Evolutionary conservation across 148 eudicot genomes (phyloP).

Genomic region (Cornus controversa): DNA sequence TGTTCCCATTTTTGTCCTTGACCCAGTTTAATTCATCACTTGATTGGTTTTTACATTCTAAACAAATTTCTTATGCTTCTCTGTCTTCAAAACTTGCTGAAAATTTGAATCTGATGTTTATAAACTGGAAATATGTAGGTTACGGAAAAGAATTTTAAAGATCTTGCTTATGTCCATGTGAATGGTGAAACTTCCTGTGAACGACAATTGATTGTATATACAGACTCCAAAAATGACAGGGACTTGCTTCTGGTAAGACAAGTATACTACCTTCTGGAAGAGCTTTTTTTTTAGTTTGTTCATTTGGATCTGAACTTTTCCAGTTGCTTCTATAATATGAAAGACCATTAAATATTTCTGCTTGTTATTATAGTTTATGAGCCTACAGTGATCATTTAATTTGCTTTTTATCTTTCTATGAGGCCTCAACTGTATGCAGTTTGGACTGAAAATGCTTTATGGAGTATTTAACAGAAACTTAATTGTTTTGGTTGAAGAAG

Average conservation of each 20-base stretch:
- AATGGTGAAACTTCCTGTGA: conserved; percentile 45
- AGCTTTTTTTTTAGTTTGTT: neutral
- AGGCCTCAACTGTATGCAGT: neutral
- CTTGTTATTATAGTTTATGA: neutral
- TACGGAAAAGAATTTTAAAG: conserved; percentile 59
- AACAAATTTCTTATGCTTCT: neutral
- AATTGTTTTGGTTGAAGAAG: neutral
- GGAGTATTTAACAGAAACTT: neutral
- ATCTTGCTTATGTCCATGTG: conserved; percentile 68
- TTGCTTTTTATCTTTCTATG: neutral
- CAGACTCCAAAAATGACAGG: conserved; percentile 63
- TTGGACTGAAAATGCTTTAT: no score
- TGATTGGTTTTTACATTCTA: neutral
- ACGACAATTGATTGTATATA: conserved; percentile 66
- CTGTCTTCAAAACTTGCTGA: conserved; percentile 7
- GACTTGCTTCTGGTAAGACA: conserved; percentile 66
- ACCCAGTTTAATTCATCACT: neutral
- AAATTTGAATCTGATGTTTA: conserved; percentile 12
- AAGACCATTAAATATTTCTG: neutral
- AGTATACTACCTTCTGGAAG: neutral
- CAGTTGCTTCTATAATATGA: neutral
- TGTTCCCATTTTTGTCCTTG: neutral
- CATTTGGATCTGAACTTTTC: neutral
- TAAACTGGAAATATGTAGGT: conserved; percentile 48
- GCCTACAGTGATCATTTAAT: neutral